These are phyloP conservation scores for Phialemonium atrogriseum DNA, from an alignment of 2,329 filamentous ascomycete species.

Conservation along the genomic window DNA sequence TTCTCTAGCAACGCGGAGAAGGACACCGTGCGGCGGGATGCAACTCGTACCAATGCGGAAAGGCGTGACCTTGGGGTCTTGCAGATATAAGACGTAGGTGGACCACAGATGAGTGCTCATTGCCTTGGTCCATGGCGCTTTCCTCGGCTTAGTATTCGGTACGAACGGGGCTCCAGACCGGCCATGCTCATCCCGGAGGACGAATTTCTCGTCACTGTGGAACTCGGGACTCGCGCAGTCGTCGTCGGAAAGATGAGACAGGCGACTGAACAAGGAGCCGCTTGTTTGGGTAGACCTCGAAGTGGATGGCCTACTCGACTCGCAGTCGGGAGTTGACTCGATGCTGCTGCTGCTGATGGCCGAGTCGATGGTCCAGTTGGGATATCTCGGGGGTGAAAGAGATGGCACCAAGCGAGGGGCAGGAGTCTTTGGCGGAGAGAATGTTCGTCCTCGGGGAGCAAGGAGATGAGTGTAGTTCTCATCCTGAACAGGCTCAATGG, in stretches of 20 bases:
- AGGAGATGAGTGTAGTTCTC: slow-evolving; percentile 16
- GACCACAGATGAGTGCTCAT: slow-evolving; percentile 61
- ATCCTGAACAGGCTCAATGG: slow-evolving; percentile 9
- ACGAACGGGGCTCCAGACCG: slow-evolving; percentile 4
- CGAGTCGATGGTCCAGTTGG: slow-evolving; percentile 52
- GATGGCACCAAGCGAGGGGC: slow-evolving; percentile 36
- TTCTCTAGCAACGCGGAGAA: slow-evolving; percentile 55
- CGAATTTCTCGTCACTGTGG: slow-evolving; percentile 24
- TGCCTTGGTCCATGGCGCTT: slow-evolving; percentile 54
- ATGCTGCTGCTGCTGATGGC: slow-evolving; percentile 47
- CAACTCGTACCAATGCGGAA: slow-evolving; percentile 55
- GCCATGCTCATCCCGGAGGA: slow-evolving; percentile 6
- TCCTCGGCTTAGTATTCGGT: slow-evolving; percentile 22
- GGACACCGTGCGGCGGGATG: slow-evolving; percentile 57
- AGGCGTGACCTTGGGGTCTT: slow-evolving; percentile 60
- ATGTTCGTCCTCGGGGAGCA: slow-evolving; percentile 29
- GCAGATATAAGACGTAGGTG: slow-evolving; percentile 55
- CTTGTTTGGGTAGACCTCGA: slow-evolving; percentile 52
- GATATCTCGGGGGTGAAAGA: slow-evolving; percentile 38
- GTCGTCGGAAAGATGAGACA: slow-evolving; percentile 49
- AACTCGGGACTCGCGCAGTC: slow-evolving; percentile 44
- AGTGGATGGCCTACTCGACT: slow-evolving; percentile 50
- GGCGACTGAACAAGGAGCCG: slow-evolving; percentile 47
- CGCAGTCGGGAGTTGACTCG: slow-evolving; percentile 46
- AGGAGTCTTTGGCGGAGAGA: slow-evolving; percentile 53